phyloP scores from a whole-genome alignment of 306 rosid species.

The Vicia villosa region DNA sequence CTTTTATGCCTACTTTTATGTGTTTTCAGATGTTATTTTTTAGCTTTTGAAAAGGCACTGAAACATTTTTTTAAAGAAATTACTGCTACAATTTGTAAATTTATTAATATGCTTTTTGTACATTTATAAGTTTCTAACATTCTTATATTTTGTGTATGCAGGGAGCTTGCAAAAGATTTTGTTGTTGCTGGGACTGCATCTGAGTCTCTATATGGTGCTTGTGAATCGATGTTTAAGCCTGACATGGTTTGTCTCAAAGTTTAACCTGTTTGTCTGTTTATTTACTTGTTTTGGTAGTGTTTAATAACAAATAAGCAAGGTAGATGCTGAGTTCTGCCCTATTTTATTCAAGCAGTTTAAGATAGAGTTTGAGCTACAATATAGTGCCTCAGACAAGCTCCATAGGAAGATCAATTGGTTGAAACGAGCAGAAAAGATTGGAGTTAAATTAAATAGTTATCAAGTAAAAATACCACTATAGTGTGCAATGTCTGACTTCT shows the following conservation, averaged over 20 bases:
- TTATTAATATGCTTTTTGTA: not conserved
- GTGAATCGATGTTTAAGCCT: constrained; percentile 94
- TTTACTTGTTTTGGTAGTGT: constrained; percentile 3
- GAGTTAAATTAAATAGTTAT: not conserved
- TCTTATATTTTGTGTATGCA: constrained; percentile 39
- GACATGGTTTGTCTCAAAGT: constrained; percentile 71
- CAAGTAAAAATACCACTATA: not conserved
- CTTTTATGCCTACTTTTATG: not conserved
- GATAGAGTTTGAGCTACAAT: not conserved
- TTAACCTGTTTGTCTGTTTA: constrained; percentile 24
- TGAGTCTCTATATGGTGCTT: constrained; percentile 98
- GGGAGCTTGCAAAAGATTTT: constrained; percentile 98
- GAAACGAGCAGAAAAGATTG: not conserved
- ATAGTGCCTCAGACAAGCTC: not conserved
- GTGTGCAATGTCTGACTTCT: too few relatives aligned
- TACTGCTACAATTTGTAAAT: not conserved
- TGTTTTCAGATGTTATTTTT: not conserved
- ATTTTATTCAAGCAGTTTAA: not conserved
- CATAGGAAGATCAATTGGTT: not conserved
- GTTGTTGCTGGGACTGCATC: constrained; percentile 98
- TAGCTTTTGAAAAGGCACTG: not conserved
- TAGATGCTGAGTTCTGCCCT: not conserved
- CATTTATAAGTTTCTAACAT: constrained; percentile 7
- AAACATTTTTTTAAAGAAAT: not conserved
- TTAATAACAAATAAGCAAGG: not conserved